Conservation (phyloP, 2,329 filamentous ascomycete genomes). For the Nannizzia gypsea region DNA sequence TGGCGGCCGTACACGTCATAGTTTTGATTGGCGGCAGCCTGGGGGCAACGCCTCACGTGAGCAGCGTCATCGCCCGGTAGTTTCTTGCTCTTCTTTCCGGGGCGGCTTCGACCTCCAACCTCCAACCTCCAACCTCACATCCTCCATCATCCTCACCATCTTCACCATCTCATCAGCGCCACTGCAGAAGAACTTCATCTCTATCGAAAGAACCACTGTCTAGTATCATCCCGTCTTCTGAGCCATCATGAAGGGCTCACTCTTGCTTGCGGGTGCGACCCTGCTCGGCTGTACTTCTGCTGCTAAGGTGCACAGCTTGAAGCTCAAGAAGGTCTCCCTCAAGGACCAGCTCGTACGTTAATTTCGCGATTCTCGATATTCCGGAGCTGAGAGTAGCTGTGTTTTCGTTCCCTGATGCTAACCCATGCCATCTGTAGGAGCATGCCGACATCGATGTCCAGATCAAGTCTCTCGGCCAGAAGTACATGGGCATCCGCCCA, state of each 20-base stretch:
- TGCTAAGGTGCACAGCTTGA: constrained; percentile 87
- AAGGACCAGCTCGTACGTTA: constrained; percentile 82
- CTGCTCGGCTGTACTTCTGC: constrained; percentile 74
- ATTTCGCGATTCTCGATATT: neutral
- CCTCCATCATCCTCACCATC: neutral
- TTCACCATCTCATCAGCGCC: neutral
- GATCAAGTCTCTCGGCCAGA: constrained; percentile 74
- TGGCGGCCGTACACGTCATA: neutral
- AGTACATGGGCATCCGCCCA: constrained; percentile 81
- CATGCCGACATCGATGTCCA: constrained; percentile 69
- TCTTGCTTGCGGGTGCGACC: constrained; percentile 65
- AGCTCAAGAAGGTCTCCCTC: constrained; percentile 91
- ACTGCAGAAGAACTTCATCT: neutral
- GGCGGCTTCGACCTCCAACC: neutral
- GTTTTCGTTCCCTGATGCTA: neutral
- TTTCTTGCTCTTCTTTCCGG: neutral
- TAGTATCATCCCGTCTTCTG: neutral
- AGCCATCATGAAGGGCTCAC: constrained; percentile 66
- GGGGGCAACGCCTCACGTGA: neutral
- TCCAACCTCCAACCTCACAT: neutral
- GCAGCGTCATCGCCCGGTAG: neutral
- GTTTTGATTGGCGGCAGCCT: neutral
- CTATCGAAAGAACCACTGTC: neutral
- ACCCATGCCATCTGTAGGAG: constrained; percentile 41
- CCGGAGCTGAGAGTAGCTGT: neutral